Evolutionary conservation across 129 eudicot species (phyloP), one percentile per base, ranked within the genome.

Genomic region (Solidago caesia): DNA sequence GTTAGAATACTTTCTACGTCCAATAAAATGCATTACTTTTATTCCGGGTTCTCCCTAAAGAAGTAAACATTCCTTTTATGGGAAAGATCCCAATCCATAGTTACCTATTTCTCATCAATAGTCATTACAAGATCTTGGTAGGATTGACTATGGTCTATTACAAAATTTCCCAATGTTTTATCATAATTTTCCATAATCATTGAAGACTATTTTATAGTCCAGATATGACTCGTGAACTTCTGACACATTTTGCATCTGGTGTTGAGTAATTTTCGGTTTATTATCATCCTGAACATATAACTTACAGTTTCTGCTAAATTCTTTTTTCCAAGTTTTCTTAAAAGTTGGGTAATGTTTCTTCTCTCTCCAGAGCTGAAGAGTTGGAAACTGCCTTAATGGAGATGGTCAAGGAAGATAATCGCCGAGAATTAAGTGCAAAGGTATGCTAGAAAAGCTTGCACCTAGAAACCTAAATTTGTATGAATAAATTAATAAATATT

Each of bases 311-410:
- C 48, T 74, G 47, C 44, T 75, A 26, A 14, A 42, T 43, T 53
- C 5, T 43, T 55, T 9, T 43, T 29, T 63, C 14, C 63, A 27
- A 41, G 46, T 12, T 10, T 51, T 78, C n/a, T n/a, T 14, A 55
- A 53, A 55, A 64, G 25, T 49, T 66, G 70, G 75, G 57, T 68
- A 12, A 33, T 45, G 6, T 29, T 29, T 41, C 58, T 59, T 41
- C 66, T 72, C 51, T 80, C 48, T 65, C 44, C 85, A 95, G 99
- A 86, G 96, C 99, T 29, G 97, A 95, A 82, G 99, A 95, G 86
- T 82, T 95, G 77, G 99, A 95, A 89, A 91, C 92, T 43, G 97
- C 99, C 33, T 78, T 95, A 44, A 91, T 91, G 97, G 99, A 95
- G 90, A 91, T 95, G 87, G 99, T 95, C 72, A 87, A 91, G 81